A percentile compares a stretch with the other conserved stretches of the same genome.
phyloP scores from a whole-genome alignment of 192 early-diverging fungal species.

The Globomyces pollinis-pini region DNA sequence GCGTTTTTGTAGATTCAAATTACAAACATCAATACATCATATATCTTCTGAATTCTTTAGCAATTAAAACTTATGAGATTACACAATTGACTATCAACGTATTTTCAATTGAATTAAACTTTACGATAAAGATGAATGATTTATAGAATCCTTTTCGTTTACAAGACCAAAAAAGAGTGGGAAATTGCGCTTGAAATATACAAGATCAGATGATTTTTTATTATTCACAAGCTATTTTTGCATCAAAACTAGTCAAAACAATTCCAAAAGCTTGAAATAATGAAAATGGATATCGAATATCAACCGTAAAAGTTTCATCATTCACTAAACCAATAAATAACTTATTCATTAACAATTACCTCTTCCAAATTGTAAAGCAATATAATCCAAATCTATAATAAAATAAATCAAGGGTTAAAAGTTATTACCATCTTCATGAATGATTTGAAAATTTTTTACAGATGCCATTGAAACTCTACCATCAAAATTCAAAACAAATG shows the following conservation, averaged over 20 bases:
- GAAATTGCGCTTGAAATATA: too few species aligned
- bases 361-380: constrained; percentile 86
- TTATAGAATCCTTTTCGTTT: too few species aligned
- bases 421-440: constrained; percentile 85
- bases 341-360: too few species aligned
- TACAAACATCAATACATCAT: too few species aligned
- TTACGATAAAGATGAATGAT: too few species aligned
- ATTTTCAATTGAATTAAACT: too few species aligned
- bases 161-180: too few species aligned
- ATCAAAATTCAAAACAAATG: constrained; percentile 91
- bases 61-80: too few species aligned
- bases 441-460: constrained; percentile 96
- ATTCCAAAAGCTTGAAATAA: constrained; percentile 83
- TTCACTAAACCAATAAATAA: constrained; percentile 14
- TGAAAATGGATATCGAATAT: constrained; percentile 86
- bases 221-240: constrained; percentile 86
- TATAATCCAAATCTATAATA: constrained; percentile 90
- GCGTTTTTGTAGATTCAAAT: too few species aligned
- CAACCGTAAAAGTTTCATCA: constrained; percentile 76
- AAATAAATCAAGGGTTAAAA: too few species aligned
- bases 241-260: constrained; percentile 77
- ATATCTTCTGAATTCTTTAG: too few species aligned
- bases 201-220: not conserved
- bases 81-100: too few species aligned
- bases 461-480: constrained; percentile 80